Conservation (phyloP, 2,329 filamentous ascomycete species). For the Arthrobotrys conoides region DNA sequence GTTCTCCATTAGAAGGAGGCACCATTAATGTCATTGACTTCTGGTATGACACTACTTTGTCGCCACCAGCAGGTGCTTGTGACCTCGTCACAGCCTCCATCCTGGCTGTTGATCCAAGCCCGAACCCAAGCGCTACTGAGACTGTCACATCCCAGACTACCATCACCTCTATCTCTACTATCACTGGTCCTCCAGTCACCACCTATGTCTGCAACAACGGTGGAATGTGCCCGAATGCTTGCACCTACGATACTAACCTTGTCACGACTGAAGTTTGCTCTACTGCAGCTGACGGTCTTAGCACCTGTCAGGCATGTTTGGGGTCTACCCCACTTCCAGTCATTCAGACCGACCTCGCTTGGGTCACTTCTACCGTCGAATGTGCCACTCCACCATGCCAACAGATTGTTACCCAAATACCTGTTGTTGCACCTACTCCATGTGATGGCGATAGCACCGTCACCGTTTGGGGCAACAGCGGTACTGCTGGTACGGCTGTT, state of each 20-base stretch:
- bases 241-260: constrained; percentile 42
- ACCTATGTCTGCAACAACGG: constrained; percentile 48
- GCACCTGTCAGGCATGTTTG: constrained; percentile 49
- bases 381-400: constrained; percentile 51
- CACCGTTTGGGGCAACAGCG: constrained; percentile 27
- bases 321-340: constrained; percentile 35
- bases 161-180: constrained; percentile 44
- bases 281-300: constrained; percentile 37
- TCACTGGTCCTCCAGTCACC: constrained; percentile 46
- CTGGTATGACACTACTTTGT: constrained; percentile 45
- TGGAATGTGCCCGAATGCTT: constrained; percentile 39
- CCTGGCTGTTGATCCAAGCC: constrained; percentile 5
- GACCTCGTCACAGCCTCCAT: constrained; percentile 7
- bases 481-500: constrained; percentile 9
- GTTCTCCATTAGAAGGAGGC: constrained; percentile 8
- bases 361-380: constrained; percentile 45
- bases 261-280: constrained; percentile 43
- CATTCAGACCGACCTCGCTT: constrained; percentile 39
- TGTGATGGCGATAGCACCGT: constrained; percentile 45
- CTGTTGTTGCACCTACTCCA: constrained; percentile 1
- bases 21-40: constrained; percentile 37
- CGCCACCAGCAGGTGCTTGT: constrained; percentile 39
- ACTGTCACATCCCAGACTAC: constrained; percentile 34
- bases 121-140: constrained; percentile 23
- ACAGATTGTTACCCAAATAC: constrained; percentile 18